Base-by-base conservation (phyloP, 495 filamentous ascomycete species). In the Stereocaulon alpinum region DNA sequence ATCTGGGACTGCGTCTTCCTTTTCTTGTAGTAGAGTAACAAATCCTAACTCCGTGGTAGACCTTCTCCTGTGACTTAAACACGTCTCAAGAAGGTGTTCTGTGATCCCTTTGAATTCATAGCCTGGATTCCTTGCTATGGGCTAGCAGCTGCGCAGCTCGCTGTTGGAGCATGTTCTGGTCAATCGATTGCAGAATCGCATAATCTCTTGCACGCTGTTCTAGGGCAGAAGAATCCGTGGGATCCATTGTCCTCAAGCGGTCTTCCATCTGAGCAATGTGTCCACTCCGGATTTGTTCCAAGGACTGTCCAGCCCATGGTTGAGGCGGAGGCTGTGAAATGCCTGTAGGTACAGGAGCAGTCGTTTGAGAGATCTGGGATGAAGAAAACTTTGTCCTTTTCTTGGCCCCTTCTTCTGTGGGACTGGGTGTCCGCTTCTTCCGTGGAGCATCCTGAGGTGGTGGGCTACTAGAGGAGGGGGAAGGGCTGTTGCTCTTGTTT, bases 361-460 rank as follows among this genome's bases (percentile, higher is more conserved):
- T 20, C 29, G 48, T 2, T 34, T 51, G 48, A 1, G 30, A 2
- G 14, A 15, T 51, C 29, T 51, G 48, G 2, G 56, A 40, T 15
- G 56, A 50, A 29, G 44, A 12, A 10, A 58, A 18, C 45, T 58
- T 68, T 7, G 58, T 47, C 34, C 53, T 59, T 24, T 68, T 68
- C 1, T 54, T 48, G 40, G 44, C 59, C 14, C 44, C 44, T 29
- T 41, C 42, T 17, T 60, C 34, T 9, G 40, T 37, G 44, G 58
- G 40, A 37, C 61, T 61, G 27, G 66, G 64, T 42, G 61, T 63
- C 52, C 63, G 40, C 34, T 17, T 58, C 40, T 64, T 65, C 56
- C 59, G 61, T 22, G 58, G 60, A 29, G 52, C 32, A 24, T 61
- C 43, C 60, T 52, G 48, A 41, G 60, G 43, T 44, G 63, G 29